Evolutionary conservation across 2,329 filamentous ascomycete genomes (phyloP).

Genomic region (Amylocarpus encephaloides): DNA sequence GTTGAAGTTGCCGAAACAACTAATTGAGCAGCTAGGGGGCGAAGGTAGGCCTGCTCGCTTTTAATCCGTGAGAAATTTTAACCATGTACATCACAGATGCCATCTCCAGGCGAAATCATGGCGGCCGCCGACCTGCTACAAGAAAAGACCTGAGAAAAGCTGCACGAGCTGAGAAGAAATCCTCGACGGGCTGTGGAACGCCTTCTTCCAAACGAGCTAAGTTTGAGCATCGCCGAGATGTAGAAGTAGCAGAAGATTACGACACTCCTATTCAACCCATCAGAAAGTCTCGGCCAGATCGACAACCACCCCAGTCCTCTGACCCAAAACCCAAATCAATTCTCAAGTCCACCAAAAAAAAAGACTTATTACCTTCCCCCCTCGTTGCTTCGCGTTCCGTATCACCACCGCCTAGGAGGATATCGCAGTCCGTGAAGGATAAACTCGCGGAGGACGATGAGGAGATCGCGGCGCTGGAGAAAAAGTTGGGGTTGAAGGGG

Average conservation of each 20-base stretch:
- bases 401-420: conserved; percentile 17
- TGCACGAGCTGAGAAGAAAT: conserved; percentile 28
- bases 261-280: neutral
- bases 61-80: neutral
- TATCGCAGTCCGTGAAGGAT: conserved; percentile 42
- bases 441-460: conserved; percentile 75
- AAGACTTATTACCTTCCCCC: conserved; percentile 8
- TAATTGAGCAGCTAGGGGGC: conserved; percentile 40
- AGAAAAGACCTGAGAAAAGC: conserved; percentile 32
- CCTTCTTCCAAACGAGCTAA: conserved; percentile 26
- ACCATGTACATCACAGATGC: conserved; percentile 15
- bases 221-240: conserved; percentile 12
- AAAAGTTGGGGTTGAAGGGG: conserved; percentile 72
- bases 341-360: conserved; percentile 24
- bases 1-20: conserved; percentile 37
- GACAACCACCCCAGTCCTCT: neutral
- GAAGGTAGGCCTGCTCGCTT: conserved; percentile 22
- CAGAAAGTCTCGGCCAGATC: conserved; percentile 1
- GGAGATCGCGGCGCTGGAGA: conserved; percentile 82
- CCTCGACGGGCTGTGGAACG: conserved; percentile 17
- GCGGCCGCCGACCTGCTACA: conserved; percentile 9
- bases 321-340: conserved; percentile 25
- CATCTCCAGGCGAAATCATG: conserved; percentile 15
- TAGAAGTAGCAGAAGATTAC: neutral
- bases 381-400: conserved; percentile 6